A percentile compares a stretch with the other conserved stretches of the same genome.
Evolutionary conservation across 169 alveolate genomes (phyloP).

Genomic region (Theileria parva): DNA sequence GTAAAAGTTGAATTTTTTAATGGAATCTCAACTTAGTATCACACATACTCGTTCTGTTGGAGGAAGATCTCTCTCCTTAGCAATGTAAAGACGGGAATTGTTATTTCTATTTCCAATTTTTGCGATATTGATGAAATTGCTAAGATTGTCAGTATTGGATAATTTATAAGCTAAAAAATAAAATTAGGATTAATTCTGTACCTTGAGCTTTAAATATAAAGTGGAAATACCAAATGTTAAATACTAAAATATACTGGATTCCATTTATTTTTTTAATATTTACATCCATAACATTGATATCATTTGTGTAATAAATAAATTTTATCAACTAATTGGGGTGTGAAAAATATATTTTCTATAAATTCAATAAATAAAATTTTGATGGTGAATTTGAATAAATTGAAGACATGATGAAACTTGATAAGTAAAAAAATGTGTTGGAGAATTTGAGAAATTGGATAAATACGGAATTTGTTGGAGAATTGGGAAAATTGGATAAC

Average conservation of each 20-base stretch:
- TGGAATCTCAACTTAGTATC: not conserved
- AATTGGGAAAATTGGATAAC: not conserved
- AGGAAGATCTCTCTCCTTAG: conserved; percentile 9
- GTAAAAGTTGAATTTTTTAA: not conserved
- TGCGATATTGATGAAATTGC: not conserved
- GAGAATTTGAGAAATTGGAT: not conserved
- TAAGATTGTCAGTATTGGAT: not conserved
- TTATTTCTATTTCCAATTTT: not conserved
- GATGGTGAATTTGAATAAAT: not conserved
- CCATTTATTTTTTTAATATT: not conserved
- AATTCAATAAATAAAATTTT: too few relatives aligned
- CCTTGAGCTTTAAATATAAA: not conserved
- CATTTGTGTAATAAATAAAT: too few relatives aligned
- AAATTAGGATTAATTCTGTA: not conserved
- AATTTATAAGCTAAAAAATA: not conserved
- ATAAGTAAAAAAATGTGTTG: not conserved
- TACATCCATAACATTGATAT: not conserved
- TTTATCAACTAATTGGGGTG: not conserved
- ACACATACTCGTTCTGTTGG: conserved; percentile 12
- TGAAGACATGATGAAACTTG: not conserved
- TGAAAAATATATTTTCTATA: too few relatives aligned
- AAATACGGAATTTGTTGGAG: not conserved
- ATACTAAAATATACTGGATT: not conserved
- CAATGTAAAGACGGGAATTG: not conserved
- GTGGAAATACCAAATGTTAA: not conserved